Evolutionary conservation across 148 eudicot genomes (phyloP), one percentile per base, ranked within the genome.

Genomic region (Polygonum aviculare): DNA sequence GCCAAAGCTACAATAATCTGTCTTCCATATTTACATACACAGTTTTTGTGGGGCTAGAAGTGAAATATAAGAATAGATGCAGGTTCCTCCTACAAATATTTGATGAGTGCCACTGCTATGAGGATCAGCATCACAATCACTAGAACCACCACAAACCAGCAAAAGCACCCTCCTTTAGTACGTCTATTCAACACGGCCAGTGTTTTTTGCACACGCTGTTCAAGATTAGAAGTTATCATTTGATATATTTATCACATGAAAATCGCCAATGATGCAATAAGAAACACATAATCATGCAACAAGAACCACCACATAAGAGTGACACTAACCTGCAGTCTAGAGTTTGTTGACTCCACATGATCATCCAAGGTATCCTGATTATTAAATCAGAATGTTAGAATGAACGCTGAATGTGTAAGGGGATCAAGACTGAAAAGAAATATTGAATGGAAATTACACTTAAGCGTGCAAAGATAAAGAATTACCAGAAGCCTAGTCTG

Each of bases 81-180:
- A 3, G 7, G 26, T 3, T n/a, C 26, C 21, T 54, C 11, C 81
- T 82, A 93, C 82, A 93, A 80, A 79, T 89, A 89, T 81, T 93
- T 93, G 79, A 93, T 74, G 82, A 93, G 85, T 78, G 87, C 63
- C 62, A 83, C 84, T 77, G 84, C 88, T 54, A 81, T 85, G 1
- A 86, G 80, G 73, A 89, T 39, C 81, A 93, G 83, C 76, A 79
- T 54, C 49, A 86, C 88, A 51, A 90, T 89, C 79, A 90, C 79
- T 62, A 85, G 14, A 52, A 87, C 91, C 59, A 93, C 77, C 78
- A 90, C 79, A 75, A 83, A 82, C 82, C 89, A 22, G 82, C 88
- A 85, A 35, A 89, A 80, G 83, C 95, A 93, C 55, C 95, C 95
- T 59, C 97, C 97, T 82, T 89, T 93, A 69, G 97, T 85, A 67